Evolutionary conservation across 2,329 filamentous ascomycete species (phyloP).

Genomic region (Orbilia blumenaviensis): DNA sequence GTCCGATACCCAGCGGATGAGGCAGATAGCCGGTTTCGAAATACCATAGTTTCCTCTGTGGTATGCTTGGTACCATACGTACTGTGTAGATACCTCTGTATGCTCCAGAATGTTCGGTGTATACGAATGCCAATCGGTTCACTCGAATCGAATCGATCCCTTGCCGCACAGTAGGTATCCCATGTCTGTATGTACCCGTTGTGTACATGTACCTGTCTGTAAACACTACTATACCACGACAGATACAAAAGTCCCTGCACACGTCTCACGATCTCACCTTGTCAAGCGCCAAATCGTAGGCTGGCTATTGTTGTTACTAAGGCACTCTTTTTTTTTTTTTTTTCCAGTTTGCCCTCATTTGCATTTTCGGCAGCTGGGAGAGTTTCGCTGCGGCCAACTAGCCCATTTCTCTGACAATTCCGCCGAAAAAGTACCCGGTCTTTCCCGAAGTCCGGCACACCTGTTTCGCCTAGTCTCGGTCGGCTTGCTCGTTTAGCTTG

Average conservation of each 20-base stretch:
- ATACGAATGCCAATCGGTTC: background rate
- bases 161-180: no score
- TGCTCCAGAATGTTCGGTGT: no score
- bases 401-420: slow-evolving; percentile 37
- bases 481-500: slow-evolving; percentile 22
- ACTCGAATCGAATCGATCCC: no score
- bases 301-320: slow-evolving; percentile 1
- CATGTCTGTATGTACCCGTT: background rate
- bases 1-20: slow-evolving; percentile 19
- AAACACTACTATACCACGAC: background rate
- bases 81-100: no score
- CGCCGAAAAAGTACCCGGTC: slow-evolving; percentile 53
- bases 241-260: background rate
- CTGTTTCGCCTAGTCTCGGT: slow-evolving; percentile 31
- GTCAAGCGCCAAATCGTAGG: background rate
- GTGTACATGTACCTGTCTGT: background rate
- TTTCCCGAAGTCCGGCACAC: slow-evolving; percentile 47
- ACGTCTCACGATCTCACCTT: slow-evolving; percentile 13
- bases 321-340: slow-evolving; percentile 22
- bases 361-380: slow-evolving; percentile 51
- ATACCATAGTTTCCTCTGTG: background rate
- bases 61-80: no score
- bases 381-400: slow-evolving; percentile 33
- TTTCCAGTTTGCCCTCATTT: slow-evolving; percentile 7
- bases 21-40: slow-evolving; percentile 19